A percentile compares a stretch with the other conserved stretches of the same genome.
These are phyloP conservation scores for Tolypocladium album DNA, from an alignment of 2,329 filamentous ascomycete species.

Conservation along the genomic window DNA sequence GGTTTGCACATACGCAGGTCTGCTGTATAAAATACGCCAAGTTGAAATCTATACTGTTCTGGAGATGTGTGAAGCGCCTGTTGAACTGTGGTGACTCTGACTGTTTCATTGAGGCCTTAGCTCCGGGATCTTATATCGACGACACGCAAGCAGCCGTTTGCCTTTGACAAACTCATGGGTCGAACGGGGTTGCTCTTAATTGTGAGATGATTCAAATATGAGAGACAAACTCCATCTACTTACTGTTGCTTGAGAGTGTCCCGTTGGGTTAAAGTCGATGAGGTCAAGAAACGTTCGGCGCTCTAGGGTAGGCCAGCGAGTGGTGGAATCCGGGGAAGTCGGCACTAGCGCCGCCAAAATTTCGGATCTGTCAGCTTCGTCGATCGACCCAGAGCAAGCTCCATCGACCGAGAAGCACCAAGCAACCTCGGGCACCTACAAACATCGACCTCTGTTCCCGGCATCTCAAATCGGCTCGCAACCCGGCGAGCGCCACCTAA, in stretches of 20 bases:
- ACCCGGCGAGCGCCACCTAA: background rate
- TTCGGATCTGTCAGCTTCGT: conserved; percentile 2
- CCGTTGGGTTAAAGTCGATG: background rate
- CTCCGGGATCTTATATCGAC: too few relatives aligned
- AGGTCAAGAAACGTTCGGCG: background rate
- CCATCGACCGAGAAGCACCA: background rate
- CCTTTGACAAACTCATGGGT: background rate
- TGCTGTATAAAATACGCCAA: background rate
- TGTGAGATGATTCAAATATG: background rate
- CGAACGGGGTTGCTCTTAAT: background rate
- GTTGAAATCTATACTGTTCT: too few relatives aligned
- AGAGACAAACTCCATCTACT: background rate
- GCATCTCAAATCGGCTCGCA: background rate
- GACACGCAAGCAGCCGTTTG: too few relatives aligned
- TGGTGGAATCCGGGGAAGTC: background rate
- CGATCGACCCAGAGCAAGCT: background rate
- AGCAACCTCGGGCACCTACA: background rate
- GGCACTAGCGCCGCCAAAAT: conserved; percentile 1
- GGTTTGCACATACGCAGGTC: background rate
- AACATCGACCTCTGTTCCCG: background rate
- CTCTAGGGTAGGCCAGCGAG: background rate
- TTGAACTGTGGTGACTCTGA: too few relatives aligned
- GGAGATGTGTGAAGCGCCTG: background rate
- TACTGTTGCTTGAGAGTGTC: background rate
- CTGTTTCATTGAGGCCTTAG: too few relatives aligned